phyloP scores from a whole-genome alignment of 257 asterid species.

The Solanum tacnaense region DNA sequence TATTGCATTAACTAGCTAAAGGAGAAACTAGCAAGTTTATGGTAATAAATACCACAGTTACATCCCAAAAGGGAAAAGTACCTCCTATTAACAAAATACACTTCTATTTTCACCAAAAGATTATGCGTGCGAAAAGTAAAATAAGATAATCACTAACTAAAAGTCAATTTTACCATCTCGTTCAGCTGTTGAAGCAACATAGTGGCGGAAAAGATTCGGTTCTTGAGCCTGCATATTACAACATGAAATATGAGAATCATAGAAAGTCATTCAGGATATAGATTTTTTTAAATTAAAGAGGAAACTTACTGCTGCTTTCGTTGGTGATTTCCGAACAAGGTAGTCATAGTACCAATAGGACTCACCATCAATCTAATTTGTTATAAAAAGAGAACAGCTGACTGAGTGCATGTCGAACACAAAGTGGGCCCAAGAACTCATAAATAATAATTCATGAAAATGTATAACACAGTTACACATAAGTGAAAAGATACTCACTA shows the following conservation, averaged over 20 bases:
- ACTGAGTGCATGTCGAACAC: not conserved
- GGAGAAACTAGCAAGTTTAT: not conserved
- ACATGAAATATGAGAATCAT: constrained; percentile 2
- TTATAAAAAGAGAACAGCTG: not conserved
- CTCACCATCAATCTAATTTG: constrained; percentile 66
- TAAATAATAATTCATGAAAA: not conserved
- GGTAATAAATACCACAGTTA: not conserved
- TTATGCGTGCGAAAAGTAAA: not conserved
- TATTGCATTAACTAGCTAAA: not conserved
- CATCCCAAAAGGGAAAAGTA: not conserved
- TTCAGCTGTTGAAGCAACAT: constrained; percentile 77
- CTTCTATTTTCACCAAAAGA: not conserved
- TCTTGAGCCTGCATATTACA: constrained; percentile 55
- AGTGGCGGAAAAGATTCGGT: constrained; percentile 70
- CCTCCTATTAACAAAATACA: not conserved
- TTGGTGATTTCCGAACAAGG: constrained; percentile 89
- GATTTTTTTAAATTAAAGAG: not conserved
- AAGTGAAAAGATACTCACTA: constrained; percentile 35
- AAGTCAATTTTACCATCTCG: constrained; percentile 61
- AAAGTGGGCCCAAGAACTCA: not conserved
- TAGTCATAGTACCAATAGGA: constrained; percentile 91
- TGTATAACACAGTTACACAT: not conserved
- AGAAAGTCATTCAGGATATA: not conserved
- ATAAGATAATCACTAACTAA: not conserved
- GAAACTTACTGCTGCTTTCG: constrained; percentile 50